Evolutionary conservation across 140 eudicot genomes (phyloP).

Genomic region (Erigeron philadelphicus): DNA sequence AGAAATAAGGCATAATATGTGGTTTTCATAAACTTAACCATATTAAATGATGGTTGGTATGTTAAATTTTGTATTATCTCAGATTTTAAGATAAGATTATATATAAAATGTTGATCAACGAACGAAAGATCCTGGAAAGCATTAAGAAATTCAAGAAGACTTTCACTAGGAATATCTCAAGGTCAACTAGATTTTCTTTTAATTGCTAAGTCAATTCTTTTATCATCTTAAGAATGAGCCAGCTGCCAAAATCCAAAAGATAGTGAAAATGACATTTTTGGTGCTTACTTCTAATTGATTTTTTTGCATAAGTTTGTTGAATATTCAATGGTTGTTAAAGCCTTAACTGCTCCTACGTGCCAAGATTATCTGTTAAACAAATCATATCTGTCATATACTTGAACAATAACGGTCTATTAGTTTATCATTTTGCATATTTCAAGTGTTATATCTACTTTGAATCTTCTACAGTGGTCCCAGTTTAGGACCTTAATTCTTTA

Average conservation of each 20-base stretch:
- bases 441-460: background rate
- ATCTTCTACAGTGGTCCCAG: background rate
- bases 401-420: background rate
- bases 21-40: constrained; percentile 27
- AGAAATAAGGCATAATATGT: constrained; percentile 17
- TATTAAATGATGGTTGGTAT: constrained; percentile 20
- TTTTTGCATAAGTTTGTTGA: background rate
- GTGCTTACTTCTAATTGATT: background rate
- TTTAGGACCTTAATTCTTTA: background rate
- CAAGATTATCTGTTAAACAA: constrained; percentile 15
- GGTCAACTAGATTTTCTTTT: constrained; percentile 17
- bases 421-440: background rate
- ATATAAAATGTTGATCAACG: constrained; percentile 6
- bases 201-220: constrained; percentile 7
- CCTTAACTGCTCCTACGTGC: constrained; percentile 9
- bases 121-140: constrained; percentile 29
- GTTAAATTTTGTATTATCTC: background rate
- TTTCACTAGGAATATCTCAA: constrained; percentile 2
- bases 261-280: constrained; percentile 8
- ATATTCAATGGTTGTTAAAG: background rate
- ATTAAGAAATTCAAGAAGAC: constrained; percentile 10
- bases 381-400: background rate
- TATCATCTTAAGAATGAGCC: constrained; percentile 1
- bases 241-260: background rate
- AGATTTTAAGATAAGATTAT: background rate